phyloP scores from a whole-genome alignment of 306 rosid species.

The Prunus mira region DNA sequence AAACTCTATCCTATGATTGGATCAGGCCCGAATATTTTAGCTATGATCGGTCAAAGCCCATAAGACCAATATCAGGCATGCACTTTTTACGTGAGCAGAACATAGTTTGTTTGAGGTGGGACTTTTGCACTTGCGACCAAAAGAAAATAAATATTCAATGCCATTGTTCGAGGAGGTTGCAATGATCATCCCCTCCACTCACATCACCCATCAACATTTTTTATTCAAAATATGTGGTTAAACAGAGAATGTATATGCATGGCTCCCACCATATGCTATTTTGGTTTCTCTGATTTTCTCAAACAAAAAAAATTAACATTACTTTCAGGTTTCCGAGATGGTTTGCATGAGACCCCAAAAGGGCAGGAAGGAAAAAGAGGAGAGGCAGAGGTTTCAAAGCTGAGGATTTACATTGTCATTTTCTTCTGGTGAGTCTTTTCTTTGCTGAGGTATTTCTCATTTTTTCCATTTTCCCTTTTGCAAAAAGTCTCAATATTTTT shows the following conservation, averaged over 20 bases:
- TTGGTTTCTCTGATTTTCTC: background rate
- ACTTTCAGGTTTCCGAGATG: no score
- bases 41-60: background rate
- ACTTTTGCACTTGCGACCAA: background rate
- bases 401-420: slow-evolving; percentile 35
- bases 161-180: no score
- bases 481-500: background rate
- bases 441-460: slow-evolving; percentile 9
- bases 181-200: background rate
- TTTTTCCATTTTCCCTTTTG: background rate
- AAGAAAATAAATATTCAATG: background rate
- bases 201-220: background rate
- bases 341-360: slow-evolving; percentile 14
- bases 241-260: background rate
- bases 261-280: background rate
- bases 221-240: background rate
- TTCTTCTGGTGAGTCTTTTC: slow-evolving; percentile 25
- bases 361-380: slow-evolving; percentile 6
- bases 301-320: no score
- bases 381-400: background rate
- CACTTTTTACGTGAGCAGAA: background rate
- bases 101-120: background rate
- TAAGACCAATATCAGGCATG: background rate
- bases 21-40: no score
- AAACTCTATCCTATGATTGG: no score